Percentiles rank a stretch among this genome's conserved stretches.
These are phyloP conservation scores for Amesomyces nigricolor DNA, from an alignment of 2,329 filamentous ascomycete genomes.

Conservation along the genomic window DNA sequence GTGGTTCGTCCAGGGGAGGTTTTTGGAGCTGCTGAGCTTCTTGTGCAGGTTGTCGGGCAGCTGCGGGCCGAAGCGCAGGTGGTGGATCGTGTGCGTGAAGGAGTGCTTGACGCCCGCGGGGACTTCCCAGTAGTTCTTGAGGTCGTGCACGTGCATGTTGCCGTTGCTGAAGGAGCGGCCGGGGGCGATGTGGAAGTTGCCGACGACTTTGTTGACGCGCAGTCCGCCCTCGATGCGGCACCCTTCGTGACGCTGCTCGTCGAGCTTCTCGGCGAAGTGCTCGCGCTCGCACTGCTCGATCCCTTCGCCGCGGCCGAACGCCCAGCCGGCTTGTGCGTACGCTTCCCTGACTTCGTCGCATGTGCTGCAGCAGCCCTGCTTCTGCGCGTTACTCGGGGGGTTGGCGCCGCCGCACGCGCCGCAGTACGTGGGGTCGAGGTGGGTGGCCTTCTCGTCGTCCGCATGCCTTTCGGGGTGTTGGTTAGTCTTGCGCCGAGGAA, in stretches of 20 bases:
- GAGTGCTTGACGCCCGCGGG: conserved; percentile 64
- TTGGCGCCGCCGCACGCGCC: conserved; percentile 86
- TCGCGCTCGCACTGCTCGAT: conserved; percentile 95
- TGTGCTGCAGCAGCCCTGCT: conserved; percentile 91
- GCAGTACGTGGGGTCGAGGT: conserved; percentile 89
- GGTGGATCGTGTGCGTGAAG: conserved; percentile 84
- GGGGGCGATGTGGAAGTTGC: conserved; percentile 97
- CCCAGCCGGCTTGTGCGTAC: conserved; percentile 85
- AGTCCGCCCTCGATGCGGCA: conserved; percentile 90
- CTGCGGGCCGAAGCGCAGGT: conserved; percentile 87
- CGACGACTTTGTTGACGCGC: conserved; percentile 95
- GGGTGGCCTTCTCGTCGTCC: conserved; percentile 61
- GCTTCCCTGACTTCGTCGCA: conserved; percentile 96
- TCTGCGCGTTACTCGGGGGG: conserved; percentile 63
- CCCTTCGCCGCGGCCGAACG: conserved; percentile 83
- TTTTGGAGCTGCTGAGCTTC: conserved; percentile 51
- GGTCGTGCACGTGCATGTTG: conserved; percentile 95
- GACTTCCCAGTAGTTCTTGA: conserved; percentile 84
- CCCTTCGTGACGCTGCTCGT: conserved; percentile 82
- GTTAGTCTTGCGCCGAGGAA: not conserved
- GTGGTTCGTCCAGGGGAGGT: conserved; percentile 73
- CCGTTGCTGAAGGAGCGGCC: conserved; percentile 94
- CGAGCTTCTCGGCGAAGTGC: conserved; percentile 84
- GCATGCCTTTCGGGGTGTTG: conserved; percentile 50
- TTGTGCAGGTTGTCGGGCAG: conserved; percentile 65